phyloP scores from a whole-genome alignment of 1,284 basidiomycete genomes.

The Fomes fomentarius region DNA sequence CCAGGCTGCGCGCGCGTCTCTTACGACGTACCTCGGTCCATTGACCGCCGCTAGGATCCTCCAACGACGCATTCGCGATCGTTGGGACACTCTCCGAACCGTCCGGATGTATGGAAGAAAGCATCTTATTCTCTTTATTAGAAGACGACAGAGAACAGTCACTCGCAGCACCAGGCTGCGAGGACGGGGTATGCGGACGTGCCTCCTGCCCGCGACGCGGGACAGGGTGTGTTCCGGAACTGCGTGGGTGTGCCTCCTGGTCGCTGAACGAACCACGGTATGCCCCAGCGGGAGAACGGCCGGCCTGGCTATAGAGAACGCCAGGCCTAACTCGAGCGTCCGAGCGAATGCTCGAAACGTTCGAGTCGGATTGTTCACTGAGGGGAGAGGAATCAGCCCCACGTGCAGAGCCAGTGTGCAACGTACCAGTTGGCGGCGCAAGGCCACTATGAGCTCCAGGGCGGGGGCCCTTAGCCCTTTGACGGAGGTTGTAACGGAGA shows the following conservation, averaged over 20 bases:
- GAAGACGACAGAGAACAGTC: not conserved
- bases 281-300: not conserved
- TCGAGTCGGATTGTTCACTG: not conserved
- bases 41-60: not conserved
- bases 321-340: not conserved
- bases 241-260: not conserved
- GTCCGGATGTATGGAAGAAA: not conserved
- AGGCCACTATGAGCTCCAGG: not conserved
- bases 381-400: not conserved
- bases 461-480: not conserved
- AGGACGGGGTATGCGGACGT: not conserved
- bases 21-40: constrained; percentile 2
- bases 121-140: not conserved
- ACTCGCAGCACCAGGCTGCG: not conserved
- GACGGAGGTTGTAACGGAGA: not conserved
- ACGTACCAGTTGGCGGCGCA: not conserved
- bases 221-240: not conserved
- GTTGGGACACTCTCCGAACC: not conserved
- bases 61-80: not conserved
- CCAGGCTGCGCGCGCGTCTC: not conserved
- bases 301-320: not conserved
- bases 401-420: not conserved
- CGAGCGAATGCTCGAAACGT: not conserved
- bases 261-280: not conserved
- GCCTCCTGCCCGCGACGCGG: not conserved